A percentile compares a stretch with the other conserved stretches of the same genome.
Conservation (phyloP, 371 early-diverging fungal species). For the Fennellomyces sp. region DNA sequence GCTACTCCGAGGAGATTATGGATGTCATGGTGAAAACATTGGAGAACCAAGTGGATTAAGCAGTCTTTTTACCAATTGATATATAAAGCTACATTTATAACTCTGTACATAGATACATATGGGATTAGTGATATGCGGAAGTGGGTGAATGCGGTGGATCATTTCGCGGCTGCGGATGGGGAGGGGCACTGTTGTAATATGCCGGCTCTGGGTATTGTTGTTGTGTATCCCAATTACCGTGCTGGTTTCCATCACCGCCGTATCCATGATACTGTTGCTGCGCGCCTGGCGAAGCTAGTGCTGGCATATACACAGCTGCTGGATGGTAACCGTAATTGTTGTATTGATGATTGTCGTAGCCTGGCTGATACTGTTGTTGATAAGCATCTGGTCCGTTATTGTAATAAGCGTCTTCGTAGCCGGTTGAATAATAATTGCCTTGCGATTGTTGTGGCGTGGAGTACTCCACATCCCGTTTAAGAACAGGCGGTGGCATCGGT, state of each 20-base stretch:
- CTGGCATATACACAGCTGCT: conserved; percentile 10
- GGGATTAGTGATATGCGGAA: neutral
- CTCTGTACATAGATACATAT: neutral
- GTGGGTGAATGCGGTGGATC: neutral
- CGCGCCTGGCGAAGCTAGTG: neutral
- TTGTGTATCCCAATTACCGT: neutral
- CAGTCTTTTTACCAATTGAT: no score
- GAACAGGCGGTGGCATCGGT: neutral
- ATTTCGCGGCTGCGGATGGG: neutral
- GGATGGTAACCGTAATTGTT: conserved; percentile 10
- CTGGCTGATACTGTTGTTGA: conserved; percentile 1
- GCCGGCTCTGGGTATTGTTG: neutral
- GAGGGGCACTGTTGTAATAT: neutral
- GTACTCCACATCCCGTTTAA: neutral
- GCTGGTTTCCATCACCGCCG: neutral
- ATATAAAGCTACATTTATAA: no score
- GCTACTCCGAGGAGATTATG: conserved; percentile 30
- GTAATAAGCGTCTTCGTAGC: conserved; percentile 1
- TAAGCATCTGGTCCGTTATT: conserved; percentile 2
- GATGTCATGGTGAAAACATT: conserved; percentile 29
- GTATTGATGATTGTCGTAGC: conserved; percentile 10
- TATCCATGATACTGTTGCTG: neutral
- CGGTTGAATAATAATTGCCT: conserved; percentile 8
- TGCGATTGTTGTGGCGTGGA: neutral
- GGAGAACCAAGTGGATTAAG: conserved; percentile 18